A percentile compares a stretch with the other conserved stretches of the same genome.
phyloP scores from a whole-genome alignment of 2,329 filamentous ascomycete genomes.

The Ceratocystis diversiconidia region DNA sequence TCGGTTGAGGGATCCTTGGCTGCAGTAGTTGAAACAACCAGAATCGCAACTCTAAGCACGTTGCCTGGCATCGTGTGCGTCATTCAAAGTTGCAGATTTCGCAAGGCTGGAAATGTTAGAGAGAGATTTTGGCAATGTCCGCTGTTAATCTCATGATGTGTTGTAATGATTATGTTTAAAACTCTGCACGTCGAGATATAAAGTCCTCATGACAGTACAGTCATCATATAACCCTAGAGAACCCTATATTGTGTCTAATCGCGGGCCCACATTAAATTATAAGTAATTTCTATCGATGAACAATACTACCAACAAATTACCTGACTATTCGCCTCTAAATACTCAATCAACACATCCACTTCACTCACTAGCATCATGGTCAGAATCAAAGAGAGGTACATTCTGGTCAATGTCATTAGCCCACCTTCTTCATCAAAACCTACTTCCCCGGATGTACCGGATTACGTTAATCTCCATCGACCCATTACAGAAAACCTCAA shows the following conservation, averaged over 20 bases:
- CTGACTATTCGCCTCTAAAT: not conserved
- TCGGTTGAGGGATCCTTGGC: slow-evolving; percentile 66
- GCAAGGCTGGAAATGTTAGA: not conserved
- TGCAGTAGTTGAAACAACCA: slow-evolving; percentile 86
- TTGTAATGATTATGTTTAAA: not conserved
- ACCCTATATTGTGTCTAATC: no score
- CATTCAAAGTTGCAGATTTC: no score
- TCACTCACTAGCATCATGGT: slow-evolving; percentile 45
- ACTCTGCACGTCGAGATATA: not conserved
- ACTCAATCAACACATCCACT: not conserved
- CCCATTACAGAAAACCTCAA: slow-evolving; percentile 63
- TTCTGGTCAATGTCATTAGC: slow-evolving; percentile 89
- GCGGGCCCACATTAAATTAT: no score
- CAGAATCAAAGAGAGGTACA: slow-evolving; percentile 87
- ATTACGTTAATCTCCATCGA: slow-evolving; percentile 60
- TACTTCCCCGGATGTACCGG: slow-evolving; percentile 31
- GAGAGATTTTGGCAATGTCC: not conserved
- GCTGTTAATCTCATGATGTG: not conserved
- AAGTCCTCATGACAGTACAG: no score
- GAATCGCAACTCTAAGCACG: slow-evolving; percentile 56
- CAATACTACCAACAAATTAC: no score
- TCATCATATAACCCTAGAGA: not conserved
- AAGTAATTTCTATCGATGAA: slow-evolving; percentile 11
- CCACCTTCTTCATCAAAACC: slow-evolving; percentile 37
- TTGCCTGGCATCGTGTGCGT: slow-evolving; percentile 25